Conservation (phyloP, 108 stramenopile species). For the Cyclotella atomus region DNA sequence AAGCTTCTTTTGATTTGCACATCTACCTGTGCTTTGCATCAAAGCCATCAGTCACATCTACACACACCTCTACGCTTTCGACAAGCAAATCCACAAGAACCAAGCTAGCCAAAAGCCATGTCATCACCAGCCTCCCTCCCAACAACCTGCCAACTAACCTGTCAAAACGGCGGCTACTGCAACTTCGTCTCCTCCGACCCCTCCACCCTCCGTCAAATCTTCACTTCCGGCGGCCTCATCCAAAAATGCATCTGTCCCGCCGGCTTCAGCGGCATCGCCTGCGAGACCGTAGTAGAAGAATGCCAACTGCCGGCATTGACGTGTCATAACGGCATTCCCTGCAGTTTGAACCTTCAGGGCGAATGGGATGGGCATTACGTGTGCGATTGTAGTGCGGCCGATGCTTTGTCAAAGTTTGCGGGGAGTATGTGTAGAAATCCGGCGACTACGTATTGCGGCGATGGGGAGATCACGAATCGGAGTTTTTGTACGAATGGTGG, state of each 20-base stretch:
- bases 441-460: conserved; percentile 47
- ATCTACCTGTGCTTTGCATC: too few relatives aligned
- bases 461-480: conserved; percentile 24
- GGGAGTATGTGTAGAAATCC: conserved; percentile 47
- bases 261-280: conserved; percentile 55
- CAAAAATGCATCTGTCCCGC: conserved; percentile 54
- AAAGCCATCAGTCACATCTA: too few relatives aligned
- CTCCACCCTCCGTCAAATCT: conserved; percentile 32
- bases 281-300: conserved; percentile 49
- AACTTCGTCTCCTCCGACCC: conserved; percentile 38
- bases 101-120: too few relatives aligned
- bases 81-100: too few relatives aligned
- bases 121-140: neutral
- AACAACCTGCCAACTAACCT: conserved; percentile 47
- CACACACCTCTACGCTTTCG: too few relatives aligned
- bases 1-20: too few relatives aligned
- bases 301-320: conserved; percentile 32
- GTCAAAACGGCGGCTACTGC: conserved; percentile 66
- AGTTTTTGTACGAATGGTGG: conserved; percentile 53
- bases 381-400: conserved; percentile 42
- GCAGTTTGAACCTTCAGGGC: neutral
- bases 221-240: conserved; percentile 52
- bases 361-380: conserved; percentile 12
- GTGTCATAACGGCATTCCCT: conserved; percentile 38
- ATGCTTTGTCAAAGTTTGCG: conserved; percentile 29